Percentiles rank a stretch among this genome's conserved stretches.
Conservation (phyloP, 768 basidiomycete species). For the Kondoa subrosea region DNA sequence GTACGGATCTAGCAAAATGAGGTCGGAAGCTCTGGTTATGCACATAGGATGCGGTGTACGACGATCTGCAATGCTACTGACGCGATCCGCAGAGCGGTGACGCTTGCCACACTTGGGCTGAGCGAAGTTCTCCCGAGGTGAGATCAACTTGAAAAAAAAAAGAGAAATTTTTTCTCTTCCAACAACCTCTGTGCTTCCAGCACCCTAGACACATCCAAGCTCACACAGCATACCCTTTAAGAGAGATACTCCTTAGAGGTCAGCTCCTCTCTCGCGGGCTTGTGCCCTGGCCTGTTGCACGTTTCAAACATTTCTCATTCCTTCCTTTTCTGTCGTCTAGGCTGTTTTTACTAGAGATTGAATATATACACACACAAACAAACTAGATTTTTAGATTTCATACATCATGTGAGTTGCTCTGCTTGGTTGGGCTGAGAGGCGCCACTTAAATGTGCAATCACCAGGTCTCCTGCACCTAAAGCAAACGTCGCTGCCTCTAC, state of each 20-base stretch:
- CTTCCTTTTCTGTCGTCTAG: not conserved
- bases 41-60: no score
- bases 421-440: not conserved
- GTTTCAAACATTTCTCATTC: not conserved
- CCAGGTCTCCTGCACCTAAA: not conserved
- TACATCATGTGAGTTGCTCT: not conserved
- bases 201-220: not conserved
- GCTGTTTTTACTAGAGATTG: not conserved
- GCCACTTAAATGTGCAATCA: not conserved
- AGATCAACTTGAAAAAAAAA: not conserved
- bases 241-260: not conserved
- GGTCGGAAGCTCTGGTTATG: no score
- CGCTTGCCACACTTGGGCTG: no score
- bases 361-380: not conserved
- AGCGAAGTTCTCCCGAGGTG: no score
- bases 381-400: not conserved
- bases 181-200: not conserved
- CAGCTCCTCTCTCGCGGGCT: not conserved
- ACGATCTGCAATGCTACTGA: no score
- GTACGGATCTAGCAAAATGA: no score
- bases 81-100: no score
- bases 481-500: conserved; percentile 18
- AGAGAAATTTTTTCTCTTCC: not conserved
- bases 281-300: not conserved
- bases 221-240: not conserved